Conservation (phyloP, 1,284 basidiomycete species). For the Cryptococcus sp. region DNA sequence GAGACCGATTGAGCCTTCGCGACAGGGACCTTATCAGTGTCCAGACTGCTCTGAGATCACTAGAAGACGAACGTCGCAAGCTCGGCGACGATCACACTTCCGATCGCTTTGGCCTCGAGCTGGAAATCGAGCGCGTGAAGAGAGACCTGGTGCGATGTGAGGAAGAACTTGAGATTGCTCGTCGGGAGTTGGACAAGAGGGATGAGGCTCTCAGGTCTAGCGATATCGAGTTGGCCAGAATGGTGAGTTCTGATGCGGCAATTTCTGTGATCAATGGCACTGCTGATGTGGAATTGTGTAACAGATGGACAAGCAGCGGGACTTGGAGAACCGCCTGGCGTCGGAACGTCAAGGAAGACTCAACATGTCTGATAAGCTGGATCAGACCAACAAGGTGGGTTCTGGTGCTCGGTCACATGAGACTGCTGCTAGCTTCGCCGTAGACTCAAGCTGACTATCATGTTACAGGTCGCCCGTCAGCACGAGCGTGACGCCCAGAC, state of each 20-base stretch:
- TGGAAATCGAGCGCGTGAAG: constrained; percentile 85
- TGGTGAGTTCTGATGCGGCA: constrained; percentile 53
- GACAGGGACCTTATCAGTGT: constrained; percentile 69
- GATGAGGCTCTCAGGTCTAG: constrained; percentile 68
- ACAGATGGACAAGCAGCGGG: constrained; percentile 71
- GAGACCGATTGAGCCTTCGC: constrained; percentile 53
- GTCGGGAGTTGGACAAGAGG: constrained; percentile 70
- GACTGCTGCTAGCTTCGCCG: too few relatives aligned
- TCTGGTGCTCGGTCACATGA: too few relatives aligned
- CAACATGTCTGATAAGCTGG: constrained; percentile 84
- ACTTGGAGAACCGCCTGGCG: constrained; percentile 72
- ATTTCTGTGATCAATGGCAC: not conserved
- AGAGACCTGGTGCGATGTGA: constrained; percentile 80
- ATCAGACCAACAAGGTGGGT: constrained; percentile 61
- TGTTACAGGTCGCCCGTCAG: constrained; percentile 58
- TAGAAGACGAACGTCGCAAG: constrained; percentile 61
- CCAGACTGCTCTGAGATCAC: constrained; percentile 67
- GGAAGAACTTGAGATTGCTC: constrained; percentile 72
- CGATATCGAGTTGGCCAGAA: constrained; percentile 68
- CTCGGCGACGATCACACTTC: constrained; percentile 78
- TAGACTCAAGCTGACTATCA: too few relatives aligned
- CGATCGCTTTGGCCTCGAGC: constrained; percentile 81
- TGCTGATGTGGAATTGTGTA: not conserved
- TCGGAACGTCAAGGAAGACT: constrained; percentile 80
- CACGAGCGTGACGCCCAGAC: constrained; percentile 66